phyloP scores from a whole-genome alignment of 805 yeast species.

The Schizosaccharomyces lindneri region DNA sequence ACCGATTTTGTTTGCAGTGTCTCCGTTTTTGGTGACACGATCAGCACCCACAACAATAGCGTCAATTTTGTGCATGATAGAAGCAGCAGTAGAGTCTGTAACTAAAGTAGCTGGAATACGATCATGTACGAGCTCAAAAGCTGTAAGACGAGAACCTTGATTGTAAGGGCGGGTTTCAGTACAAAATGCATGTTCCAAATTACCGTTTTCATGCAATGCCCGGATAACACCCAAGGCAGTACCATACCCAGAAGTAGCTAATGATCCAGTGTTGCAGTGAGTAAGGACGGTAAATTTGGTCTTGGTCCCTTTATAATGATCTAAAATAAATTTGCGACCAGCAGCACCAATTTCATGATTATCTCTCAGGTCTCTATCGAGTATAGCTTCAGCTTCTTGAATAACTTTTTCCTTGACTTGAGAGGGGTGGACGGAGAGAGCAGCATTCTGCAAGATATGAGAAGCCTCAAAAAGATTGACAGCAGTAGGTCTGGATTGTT shows the following conservation, averaged over 20 bases:
- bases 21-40: slow-evolving; percentile 79
- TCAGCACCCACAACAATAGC: slow-evolving; percentile 89
- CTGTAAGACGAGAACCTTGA: slow-evolving; percentile 84
- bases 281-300: slow-evolving; percentile 51
- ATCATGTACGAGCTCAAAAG: slow-evolving; percentile 71
- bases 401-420: slow-evolving; percentile 8
- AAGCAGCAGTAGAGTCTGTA: slow-evolving; percentile 79
- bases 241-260: slow-evolving; percentile 94
- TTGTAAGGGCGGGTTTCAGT: slow-evolving; percentile 91
- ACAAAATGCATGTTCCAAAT: slow-evolving; percentile 41
- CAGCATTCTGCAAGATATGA: slow-evolving; percentile 21
- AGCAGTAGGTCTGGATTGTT: slow-evolving; percentile 80
- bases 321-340: slow-evolving; percentile 43
- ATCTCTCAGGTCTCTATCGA: slow-evolving; percentile 53
- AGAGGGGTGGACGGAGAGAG: slow-evolving; percentile 6
- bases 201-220: slow-evolving; percentile 28
- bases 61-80: slow-evolving; percentile 58
- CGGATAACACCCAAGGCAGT: slow-evolving; percentile 86
- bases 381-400: slow-evolving; percentile 22
- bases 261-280: slow-evolving; percentile 85
- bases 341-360: slow-evolving; percentile 56
- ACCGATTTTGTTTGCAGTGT: slow-evolving; percentile 89
- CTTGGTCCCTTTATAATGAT: neutral
- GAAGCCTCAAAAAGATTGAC: slow-evolving; percentile 70
- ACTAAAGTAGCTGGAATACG: slow-evolving; percentile 67